Base-by-base conservation (phyloP, 352 stramenopile genomes). In the Phytopythium chamaehyphon region DNA sequence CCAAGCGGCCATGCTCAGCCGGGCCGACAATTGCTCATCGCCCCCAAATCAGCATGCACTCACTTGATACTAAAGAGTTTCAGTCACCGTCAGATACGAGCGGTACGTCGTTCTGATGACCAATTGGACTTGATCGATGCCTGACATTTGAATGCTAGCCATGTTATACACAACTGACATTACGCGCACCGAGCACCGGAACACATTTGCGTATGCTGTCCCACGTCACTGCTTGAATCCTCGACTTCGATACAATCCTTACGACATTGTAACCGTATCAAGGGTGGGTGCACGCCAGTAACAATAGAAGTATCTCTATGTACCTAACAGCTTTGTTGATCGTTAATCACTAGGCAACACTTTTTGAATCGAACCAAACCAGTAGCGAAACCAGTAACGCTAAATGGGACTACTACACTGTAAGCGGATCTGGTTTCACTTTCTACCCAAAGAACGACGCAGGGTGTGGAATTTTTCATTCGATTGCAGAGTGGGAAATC, bases 181-280 rank as follows among this genome's bases (percentile, higher is more conserved):
- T 6, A 36, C 38, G 21, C 46, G 62, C 5, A 40, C 21, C 28
- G 58, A 52, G 21, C 59, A 71, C n/a, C 52, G 52, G 11, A 69
- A 85, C 23, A 83, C 76, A 1, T 91, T 91, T 51, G 60, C 77
- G 1, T 91, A 91, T 26, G 77, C 76, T 3, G 72, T 89, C 2
- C 81, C 81, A 12, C 48, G 65, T 1, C 76, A 88, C 33, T 81
- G 66, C 22, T 51, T 91, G 7, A 61, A 86, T n/a, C 45, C 40
- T 3, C 60, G 57, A 6, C 48, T 68, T 1, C 62, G 55, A 11
- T 88, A 88, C 51, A 75, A 91, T 23, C 81, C 81, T 1, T 91
- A 89, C 59, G 66, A 87, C 22, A 76, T 91, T 35, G 57, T 75
- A 38, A 70, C 66, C 9, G 57, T 91, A 6, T 71, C 81, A 0